phyloP scores from a whole-genome alignment of 2,329 filamentous ascomycete species.

The Aureobasidium namibiae region DNA sequence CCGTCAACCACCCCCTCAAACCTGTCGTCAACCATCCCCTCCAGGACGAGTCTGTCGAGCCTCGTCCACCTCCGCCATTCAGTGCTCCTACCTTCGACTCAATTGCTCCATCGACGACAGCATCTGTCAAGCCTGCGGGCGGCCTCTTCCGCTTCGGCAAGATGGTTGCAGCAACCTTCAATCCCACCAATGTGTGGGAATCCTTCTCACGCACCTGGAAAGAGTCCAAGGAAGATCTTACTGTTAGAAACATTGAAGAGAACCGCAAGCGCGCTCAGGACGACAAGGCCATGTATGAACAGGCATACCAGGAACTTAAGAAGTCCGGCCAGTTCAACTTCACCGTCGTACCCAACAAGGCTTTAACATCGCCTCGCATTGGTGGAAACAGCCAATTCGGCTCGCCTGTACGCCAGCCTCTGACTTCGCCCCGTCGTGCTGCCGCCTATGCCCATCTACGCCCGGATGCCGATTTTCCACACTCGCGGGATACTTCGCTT shows the following conservation, averaged over 20 bases:
- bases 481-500: neutral
- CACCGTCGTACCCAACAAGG: slow-evolving; percentile 10
- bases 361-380: neutral
- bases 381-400: neutral
- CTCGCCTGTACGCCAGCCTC: neutral
- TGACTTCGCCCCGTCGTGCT: slow-evolving; percentile 3
- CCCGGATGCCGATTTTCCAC: neutral
- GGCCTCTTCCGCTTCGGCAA: slow-evolving; percentile 49
- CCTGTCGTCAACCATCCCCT: neutral
- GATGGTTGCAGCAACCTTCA: slow-evolving; percentile 45
- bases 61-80: neutral
- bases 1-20: neutral
- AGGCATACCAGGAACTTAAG: slow-evolving; percentile 48
- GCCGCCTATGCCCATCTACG: neutral
- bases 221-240: slow-evolving; percentile 35
- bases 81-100: neutral
- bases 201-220: slow-evolving; percentile 37
- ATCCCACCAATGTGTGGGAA: slow-evolving; percentile 43
- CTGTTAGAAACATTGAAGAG: slow-evolving; percentile 31
- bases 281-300: slow-evolving; percentile 39
- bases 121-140: slow-evolving; percentile 15
- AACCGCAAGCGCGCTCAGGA: slow-evolving; percentile 20
- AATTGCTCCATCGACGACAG: neutral
- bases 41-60: neutral
- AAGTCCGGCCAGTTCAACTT: slow-evolving; percentile 38